Evolutionary conservation across 2,329 filamentous ascomycete species (phyloP), one percentile per base, ranked within the genome.

Genomic region (Aspergillus tubingensis): DNA sequence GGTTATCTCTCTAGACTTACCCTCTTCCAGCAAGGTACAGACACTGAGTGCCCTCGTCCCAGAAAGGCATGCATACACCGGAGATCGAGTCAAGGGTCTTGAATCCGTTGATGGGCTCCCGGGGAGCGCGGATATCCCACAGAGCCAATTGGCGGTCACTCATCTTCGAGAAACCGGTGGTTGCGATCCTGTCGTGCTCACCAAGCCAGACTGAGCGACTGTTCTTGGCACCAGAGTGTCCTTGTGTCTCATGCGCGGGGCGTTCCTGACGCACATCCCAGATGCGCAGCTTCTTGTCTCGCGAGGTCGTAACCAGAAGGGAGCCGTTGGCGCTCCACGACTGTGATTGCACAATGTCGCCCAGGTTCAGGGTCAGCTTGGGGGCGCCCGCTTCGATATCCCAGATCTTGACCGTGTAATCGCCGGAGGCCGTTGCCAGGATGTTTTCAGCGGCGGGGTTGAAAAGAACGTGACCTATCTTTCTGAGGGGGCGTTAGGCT

Each of bases 21-120:
- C 94, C 95, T 83, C 98, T 98, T 75, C 95, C 95, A 71, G 95
- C 95, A 74, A 99, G 85, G 79, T 97, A 99, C 72, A 99, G 83
- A 76, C 92, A 96, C 80, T 95, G 92, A 55, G 91, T 96, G 62
- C 93, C 92, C 62, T 98, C 94, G 75, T 99, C 95, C 95, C 95
- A 99, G 86, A 99, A 98, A 32, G 95, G 95, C 91, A 99, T 97
- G 84, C 92, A 96, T 62, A 99, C 93, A 75, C 95, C 95, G 49
- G 94, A 97, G 72, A 96, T 96, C 50, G 92, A 96, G 79, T 99
- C 95, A 52, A 99, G 85, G 68, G 91, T 90, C 70, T 86, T 88
- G 80, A 97, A 97, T 15, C 92, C 93, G 54, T 91, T 92, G 70
- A 98, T 89, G 52, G 95, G 95, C 70, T 96, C 89, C 38, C 77